Evolutionary conservation across 73 alveolate species (phyloP), one percentile per base, ranked within the genome.

Genomic region (Uronychia setigera): DNA sequence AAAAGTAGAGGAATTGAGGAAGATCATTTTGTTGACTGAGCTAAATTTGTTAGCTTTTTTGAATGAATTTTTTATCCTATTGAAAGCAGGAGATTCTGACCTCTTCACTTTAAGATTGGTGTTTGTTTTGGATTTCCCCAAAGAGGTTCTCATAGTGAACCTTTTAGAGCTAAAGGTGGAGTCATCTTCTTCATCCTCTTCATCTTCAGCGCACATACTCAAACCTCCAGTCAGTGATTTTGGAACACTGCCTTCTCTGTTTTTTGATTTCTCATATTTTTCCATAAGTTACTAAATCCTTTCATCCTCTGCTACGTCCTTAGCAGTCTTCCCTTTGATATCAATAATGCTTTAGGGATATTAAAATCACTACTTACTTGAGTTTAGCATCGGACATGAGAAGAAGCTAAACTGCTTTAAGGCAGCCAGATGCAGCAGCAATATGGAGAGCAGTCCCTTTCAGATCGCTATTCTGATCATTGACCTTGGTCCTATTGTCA

Each of bases 391-490:
- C 74, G 57, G 34, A 58, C 83, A 82, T 74, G 26, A 82, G 33
- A n/a, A 33, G 78, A 31, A 67, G 28, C 78, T 82, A 78, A 46
- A 82, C 89, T 0, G 35, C 80, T 33, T 82, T 82, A 46, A 58
- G 74, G 46, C 74, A 78, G 33, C 83, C 83, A 25, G 67, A 57
- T 14, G 28, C 74, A n/a, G 79, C 78, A 0, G 89, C 89, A 19
- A 67, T 30, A 77, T 82, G 89, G n/a, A 82, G 59, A 26, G 80
- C 89, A 0, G 89, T 82, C 31, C 89, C 89, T 33, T 57, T 74
- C 59, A 30, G 82, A 29, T 74, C 89, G n/a, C n/a, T n/a, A 30
- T 60, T 67, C 32, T 57, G 82, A 5, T 31, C 31, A 19, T 58
- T 31, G 28, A 31, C n/a, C 11, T 33, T 9, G 78, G 28, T 82